These are phyloP conservation scores for Hypericum androsaemum DNA, from an alignment of 345 rosid genomes.

Conservation along the genomic window DNA sequence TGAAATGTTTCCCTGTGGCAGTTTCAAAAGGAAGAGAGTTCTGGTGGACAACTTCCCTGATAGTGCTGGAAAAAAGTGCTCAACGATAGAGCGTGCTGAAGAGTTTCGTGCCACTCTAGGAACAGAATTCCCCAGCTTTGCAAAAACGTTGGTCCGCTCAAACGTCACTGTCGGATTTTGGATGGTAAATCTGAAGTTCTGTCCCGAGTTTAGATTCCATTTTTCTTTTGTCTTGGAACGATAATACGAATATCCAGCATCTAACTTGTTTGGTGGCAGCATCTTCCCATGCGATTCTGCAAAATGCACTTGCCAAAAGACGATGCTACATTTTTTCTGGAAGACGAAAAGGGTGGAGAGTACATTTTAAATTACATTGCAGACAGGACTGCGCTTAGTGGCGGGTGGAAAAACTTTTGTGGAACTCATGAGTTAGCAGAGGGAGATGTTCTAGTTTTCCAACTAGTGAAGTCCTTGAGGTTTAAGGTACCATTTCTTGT, in stretches of 20 bases:
- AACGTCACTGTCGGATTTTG: constrained; percentile 25
- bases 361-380: constrained; percentile 13
- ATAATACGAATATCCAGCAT: background rate
- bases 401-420: constrained; percentile 24
- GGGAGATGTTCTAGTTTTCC: constrained; percentile 22
- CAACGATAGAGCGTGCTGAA: constrained; percentile 9
- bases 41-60: background rate
- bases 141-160: constrained; percentile 15
- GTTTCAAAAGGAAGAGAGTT: constrained; percentile 26
- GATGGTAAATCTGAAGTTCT: constrained; percentile 13
- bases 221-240: constrained; percentile 11
- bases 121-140: constrained; percentile 12
- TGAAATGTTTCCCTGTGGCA: constrained; percentile 5
- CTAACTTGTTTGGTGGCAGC: background rate
- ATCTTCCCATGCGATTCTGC: background rate
- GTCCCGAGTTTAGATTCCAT: constrained; percentile 6
- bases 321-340: constrained; percentile 13
- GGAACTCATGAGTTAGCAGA: constrained; percentile 10
- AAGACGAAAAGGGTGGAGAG: constrained; percentile 12
- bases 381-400: constrained; percentile 11
- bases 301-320: constrained; percentile 17
- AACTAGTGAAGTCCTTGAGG: constrained; percentile 15
- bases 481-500: constrained; percentile 17
- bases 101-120: constrained; percentile 10
- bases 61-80: background rate